Evolutionary conservation across 495 filamentous ascomycete species (phyloP), one percentile per base, ranked within the genome.

Genomic region (Immersiella caudata): DNA sequence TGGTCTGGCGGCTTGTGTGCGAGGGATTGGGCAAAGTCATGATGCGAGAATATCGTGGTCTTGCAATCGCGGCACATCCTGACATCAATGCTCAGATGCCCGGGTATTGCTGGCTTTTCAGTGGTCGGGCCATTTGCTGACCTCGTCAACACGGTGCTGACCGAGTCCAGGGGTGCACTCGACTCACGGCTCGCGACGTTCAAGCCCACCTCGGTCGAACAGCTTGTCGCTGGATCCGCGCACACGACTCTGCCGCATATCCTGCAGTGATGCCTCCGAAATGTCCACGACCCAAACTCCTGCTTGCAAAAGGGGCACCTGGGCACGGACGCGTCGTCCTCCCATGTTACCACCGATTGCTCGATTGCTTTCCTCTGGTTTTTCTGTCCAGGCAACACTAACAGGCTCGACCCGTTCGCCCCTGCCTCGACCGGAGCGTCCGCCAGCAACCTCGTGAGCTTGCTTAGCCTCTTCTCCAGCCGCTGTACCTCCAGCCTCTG

Each of bases 281-380:
- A 94, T 1, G 91, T 87, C 81, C 96, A 97, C 26, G 85, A 88
- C 0, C 92, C 87, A 77, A 99, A 99, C 62, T 96, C 92, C 71
- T 98, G 95, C 71, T 93, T 90, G 71, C 95, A 99, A 71, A 96
- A 95, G 2, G 95, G 96, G 68, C 95, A 99, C 56, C 87, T 87
- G 5, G 82, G 61, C 22, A 99, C 93, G 54, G 80, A 86, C 0
- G 89, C 84, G 79, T 98, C 96, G 57, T 98, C 95, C 75, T 99
- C 91, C 95, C 95, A 99, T 16, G 89, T 90, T 20, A 98, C 93
- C 18, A 99, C 86, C 0, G 90, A 92, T 72, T 99, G 96, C 78
- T 99, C 95, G 9, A 98, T 79, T 16, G 84, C 72, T 76, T 95
- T 93, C 49, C 91, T 84, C 64, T 91, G 90, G 64, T 82, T 88